Evolutionary conservation across 108 stramenopile species (phyloP), one percentile per base, ranked within the genome.

Genomic region (Skeletonema costatum): DNA sequence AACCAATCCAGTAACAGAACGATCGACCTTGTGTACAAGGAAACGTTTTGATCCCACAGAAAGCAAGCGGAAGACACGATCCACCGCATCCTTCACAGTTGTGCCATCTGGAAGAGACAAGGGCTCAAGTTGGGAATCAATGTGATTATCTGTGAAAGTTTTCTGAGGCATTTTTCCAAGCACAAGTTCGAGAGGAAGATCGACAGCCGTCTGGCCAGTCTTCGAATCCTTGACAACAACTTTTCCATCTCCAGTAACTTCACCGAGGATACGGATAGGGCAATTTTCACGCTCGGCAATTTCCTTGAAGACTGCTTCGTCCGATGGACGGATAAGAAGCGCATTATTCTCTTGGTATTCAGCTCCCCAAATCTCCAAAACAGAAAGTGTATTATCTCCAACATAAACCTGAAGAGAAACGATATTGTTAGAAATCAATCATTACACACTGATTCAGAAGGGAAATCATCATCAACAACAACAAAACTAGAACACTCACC

Each of bases 341-440:
- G 96, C 98, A 66, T 98, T 97, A 86, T 98, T 98, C 86, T 99
- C 99, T 91, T 99, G 99, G 83, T 98, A 99, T 88, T 99, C 99
- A 32, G 98, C 96, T 32, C 99, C 99, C 98, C 98, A 99, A 16
- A 99, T 95, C 87, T 99, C 98, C 50, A 98, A 85, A 50, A 96
- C 97, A 48, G 95, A 95, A 58, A 99, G 80, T 25, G 99, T 98
- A 36, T 94, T 90, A 78, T 99, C 99, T 11, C 99, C 99, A 48
- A 94, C 78, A 41, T 88, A 91, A 30, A 93, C 87, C 87, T 88
- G 51, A 59, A 13, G 1, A 39, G 31, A 77, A 50, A 21, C 5
- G 9, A 58, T 25, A 16, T 19, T 38, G 32, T 64, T 21, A 56
- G 21, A 73, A 36, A 56, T 8, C 31, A 25, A 29, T 25, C 30